Evolutionary conservation across 257 asterid genomes (phyloP), one percentile per base, ranked within the genome.

Genomic region (Capsicum chinense): DNA sequence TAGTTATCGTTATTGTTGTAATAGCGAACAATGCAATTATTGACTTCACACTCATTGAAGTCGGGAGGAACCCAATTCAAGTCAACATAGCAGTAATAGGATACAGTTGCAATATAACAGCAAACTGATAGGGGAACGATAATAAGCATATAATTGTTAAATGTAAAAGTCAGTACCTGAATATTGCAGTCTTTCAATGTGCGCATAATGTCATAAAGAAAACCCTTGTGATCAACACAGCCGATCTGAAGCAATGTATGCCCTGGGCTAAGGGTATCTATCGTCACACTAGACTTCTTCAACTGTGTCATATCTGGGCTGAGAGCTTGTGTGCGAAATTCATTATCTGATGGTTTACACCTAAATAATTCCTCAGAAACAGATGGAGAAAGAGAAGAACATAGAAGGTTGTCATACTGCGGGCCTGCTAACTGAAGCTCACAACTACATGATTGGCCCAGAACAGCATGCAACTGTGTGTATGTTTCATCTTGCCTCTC

Each of bases 231-330:
- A 92, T 95, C 95, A 76, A 93, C 86, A 62, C 94, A 93, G 82
- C 56, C 88, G 78, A 95, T 94, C 95, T 94, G 99, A 85, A 94
- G 93, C 85, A 95, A 88, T 33, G 98, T 94, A 89, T 95, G 97
- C 68, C 90, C 93, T n/a, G 97, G 95, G 84, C 95, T 93, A 91
- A 93, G 85, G 78, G 93, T 95, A 88, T 95, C 98, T 39, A 89
- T 79, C 35, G 82, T 86, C 57, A 95, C 95, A 86, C 69, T 86
- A 79, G 95, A 92, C 86, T 56, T 90, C 85, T 90, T 91, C 90
- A 95, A 86, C 86, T 91, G 90, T 12, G 79, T 89, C 85, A 90
- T 84, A 81, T 90, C 97, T 17, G 89, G 88, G 90, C 95, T 94
- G 47, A 92, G 94, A 50, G 89, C 93, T 88, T 95, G 98, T 33